Evolutionary conservation across 768 basidiomycete genomes (phyloP).

Genomic region (Collybia mongolica): DNA sequence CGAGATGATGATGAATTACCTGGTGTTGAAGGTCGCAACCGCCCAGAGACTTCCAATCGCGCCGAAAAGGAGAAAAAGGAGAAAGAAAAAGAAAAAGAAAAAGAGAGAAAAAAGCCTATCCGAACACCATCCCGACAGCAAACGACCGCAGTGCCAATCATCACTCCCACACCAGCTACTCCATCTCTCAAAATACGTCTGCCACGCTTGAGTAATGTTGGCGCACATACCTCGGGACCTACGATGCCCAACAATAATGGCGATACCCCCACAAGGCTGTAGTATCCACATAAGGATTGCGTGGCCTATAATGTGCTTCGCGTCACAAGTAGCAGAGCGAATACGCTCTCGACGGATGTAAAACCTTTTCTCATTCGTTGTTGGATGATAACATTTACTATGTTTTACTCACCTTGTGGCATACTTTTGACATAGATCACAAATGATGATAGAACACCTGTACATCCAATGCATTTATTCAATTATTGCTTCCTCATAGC

Average conservation of each 20-base stretch:
- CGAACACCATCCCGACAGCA: constrained; percentile 29
- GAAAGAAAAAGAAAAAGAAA: constrained; percentile 22
- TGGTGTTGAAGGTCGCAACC: constrained; percentile 10
- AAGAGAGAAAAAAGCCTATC: constrained; percentile 22
- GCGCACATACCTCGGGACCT: constrained; percentile 15
- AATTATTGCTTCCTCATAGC: constrained; percentile 1
- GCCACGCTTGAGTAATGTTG: constrained; percentile 40
- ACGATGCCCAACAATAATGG: constrained; percentile 19
- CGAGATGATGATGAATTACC: constrained; percentile 34
- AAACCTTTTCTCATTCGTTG: not conserved
- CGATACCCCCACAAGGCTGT: constrained; percentile 25
- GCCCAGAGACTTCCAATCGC: constrained; percentile 12
- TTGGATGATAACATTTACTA: constrained; percentile 3
- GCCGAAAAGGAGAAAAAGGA: constrained; percentile 21
- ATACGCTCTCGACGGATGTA: not conserved
- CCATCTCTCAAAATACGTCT: constrained; percentile 58
- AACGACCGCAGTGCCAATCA: constrained; percentile 8
- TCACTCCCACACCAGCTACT: constrained; percentile 27
- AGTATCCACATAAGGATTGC: constrained; percentile 1
- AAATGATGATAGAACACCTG: constrained; percentile 7
- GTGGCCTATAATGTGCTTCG: not conserved
- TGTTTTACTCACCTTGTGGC: constrained; percentile 3
- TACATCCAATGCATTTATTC: not conserved
- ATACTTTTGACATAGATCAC: constrained; percentile 11
- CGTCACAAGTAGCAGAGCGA: not conserved